Evolutionary conservation across 1,284 basidiomycete species (phyloP).

Genomic region (Ganoderma lucidum): DNA sequence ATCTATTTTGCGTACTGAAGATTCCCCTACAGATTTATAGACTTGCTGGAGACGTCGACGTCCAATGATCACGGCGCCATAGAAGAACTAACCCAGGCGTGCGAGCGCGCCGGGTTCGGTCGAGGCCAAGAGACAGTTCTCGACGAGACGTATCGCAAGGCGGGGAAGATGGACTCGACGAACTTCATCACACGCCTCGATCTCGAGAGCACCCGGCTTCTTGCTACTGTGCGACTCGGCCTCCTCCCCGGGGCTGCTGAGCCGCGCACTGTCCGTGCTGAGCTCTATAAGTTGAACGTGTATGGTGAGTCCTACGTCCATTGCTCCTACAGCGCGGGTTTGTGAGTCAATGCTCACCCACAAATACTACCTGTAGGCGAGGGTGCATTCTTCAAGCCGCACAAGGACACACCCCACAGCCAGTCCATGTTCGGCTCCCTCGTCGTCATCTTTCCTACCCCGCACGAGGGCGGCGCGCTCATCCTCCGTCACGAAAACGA

Average conservation of each 20-base stretch:
- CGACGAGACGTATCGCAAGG: constrained; percentile 39
- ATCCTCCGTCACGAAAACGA: constrained; percentile 41
- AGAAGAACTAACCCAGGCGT: constrained; percentile 23
- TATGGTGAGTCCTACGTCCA: constrained; percentile 37
- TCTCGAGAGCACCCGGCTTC: constrained; percentile 32
- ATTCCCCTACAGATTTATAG: not conserved
- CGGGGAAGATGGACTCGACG: constrained; percentile 37
- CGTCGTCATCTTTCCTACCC: constrained; percentile 49
- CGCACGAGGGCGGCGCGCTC: constrained; percentile 49
- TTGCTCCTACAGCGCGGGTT: not conserved
- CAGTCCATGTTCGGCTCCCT: constrained; percentile 54
- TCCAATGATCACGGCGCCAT: constrained; percentile 7
- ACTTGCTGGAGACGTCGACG: not conserved
- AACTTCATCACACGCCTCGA: constrained; percentile 40
- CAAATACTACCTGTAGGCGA: constrained; percentile 34
- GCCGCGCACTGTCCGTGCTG: constrained; percentile 30
- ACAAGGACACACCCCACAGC: constrained; percentile 48
- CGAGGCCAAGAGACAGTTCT: constrained; percentile 30
- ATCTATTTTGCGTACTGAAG: too few species aligned
- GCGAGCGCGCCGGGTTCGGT: constrained; percentile 36
- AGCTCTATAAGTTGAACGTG: constrained; percentile 46
- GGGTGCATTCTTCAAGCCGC: constrained; percentile 49
- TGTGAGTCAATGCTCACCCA: not conserved
- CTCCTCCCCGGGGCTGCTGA: constrained; percentile 34
- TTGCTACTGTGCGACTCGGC: constrained; percentile 32